Evolutionary conservation across 768 basidiomycete species (phyloP).

Genomic region (Dentipellis fragilis): DNA sequence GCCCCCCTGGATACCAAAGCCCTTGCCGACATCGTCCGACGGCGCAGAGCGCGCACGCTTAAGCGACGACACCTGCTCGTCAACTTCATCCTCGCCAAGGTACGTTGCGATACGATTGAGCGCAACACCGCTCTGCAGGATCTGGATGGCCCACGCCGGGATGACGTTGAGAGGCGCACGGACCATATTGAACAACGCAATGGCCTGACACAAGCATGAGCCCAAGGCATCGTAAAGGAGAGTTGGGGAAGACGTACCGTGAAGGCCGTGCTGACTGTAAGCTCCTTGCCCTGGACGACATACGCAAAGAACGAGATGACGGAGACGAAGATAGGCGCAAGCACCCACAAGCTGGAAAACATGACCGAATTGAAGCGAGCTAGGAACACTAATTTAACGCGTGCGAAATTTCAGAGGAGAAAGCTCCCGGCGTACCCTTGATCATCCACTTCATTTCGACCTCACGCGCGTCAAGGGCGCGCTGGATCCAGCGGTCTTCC

Average conservation of each 20-base stretch:
- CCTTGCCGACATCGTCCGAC: slow-evolving; percentile 18
- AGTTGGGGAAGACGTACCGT: slow-evolving; percentile 40
- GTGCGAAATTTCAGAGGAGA: background rate
- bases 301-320: slow-evolving; percentile 71
- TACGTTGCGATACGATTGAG: slow-evolving; percentile 51
- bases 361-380: slow-evolving; percentile 64
- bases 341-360: slow-evolving; percentile 64
- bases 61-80: slow-evolving; percentile 46
- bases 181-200: slow-evolving; percentile 82
- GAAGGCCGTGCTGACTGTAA: slow-evolving; percentile 77
- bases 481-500: slow-evolving; percentile 66
- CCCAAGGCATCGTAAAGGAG: background rate
- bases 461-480: slow-evolving; percentile 52
- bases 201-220: slow-evolving; percentile 32
- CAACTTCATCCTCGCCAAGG: slow-evolving; percentile 53
- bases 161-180: slow-evolving; percentile 69
- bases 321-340: slow-evolving; percentile 72
- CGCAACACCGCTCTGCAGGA: slow-evolving; percentile 58
- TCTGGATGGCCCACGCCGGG: slow-evolving; percentile 69
- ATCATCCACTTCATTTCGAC: slow-evolving; percentile 72
- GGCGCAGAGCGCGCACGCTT: slow-evolving; percentile 26
- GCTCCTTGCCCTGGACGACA: slow-evolving; percentile 58
- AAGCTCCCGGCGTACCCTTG: slow-evolving; percentile 33
- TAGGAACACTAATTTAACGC: slow-evolving; percentile 15
- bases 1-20: slow-evolving; percentile 40